Evolutionary conservation across 306 rosid genomes (phyloP).

Genomic region (Astragalus membranaceus): DNA sequence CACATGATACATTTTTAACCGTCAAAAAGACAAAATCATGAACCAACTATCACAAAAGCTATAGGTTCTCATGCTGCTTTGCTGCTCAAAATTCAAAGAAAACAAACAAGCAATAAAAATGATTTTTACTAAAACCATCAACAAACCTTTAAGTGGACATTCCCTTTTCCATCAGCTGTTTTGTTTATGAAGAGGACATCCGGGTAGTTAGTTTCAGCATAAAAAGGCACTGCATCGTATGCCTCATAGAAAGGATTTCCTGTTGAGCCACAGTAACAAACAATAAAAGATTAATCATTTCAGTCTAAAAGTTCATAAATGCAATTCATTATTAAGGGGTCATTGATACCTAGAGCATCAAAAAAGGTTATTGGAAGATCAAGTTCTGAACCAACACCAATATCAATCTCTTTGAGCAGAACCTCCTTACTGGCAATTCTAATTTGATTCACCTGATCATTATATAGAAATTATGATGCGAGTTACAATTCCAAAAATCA

Average conservation of each 20-base stretch:
- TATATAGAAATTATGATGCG: slow-evolving; percentile 5
- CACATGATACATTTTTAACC: not conserved
- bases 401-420: slow-evolving; percentile 51
- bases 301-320: slow-evolving; percentile 15
- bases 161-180: slow-evolving; percentile 49
- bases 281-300: slow-evolving; percentile 14
- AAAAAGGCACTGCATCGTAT: slow-evolving; percentile 37
- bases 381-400: slow-evolving; percentile 70
- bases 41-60: not conserved
- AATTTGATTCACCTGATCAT: slow-evolving; percentile 76
- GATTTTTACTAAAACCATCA: slow-evolving; percentile 6
- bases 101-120: not conserved
- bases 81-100: not conserved
- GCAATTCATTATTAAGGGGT: slow-evolving; percentile 7
- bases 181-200: slow-evolving; percentile 57
- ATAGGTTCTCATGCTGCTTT: not conserved
- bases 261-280: slow-evolving; percentile 36
- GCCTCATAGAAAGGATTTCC: slow-evolving; percentile 91
- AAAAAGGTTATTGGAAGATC: slow-evolving; percentile 56
- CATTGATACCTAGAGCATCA: slow-evolving; percentile 63
- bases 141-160: slow-evolving; percentile 64
- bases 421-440: slow-evolving; percentile 56
- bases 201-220: slow-evolving; percentile 63
- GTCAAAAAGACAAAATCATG: not conserved
- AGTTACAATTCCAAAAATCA: slow-evolving; percentile 13